A percentile compares a stretch with the other conserved stretches of the same genome.
phyloP scores from a whole-genome alignment of 2,329 filamentous ascomycete genomes.

The Colletotrichum sp. region DNA sequence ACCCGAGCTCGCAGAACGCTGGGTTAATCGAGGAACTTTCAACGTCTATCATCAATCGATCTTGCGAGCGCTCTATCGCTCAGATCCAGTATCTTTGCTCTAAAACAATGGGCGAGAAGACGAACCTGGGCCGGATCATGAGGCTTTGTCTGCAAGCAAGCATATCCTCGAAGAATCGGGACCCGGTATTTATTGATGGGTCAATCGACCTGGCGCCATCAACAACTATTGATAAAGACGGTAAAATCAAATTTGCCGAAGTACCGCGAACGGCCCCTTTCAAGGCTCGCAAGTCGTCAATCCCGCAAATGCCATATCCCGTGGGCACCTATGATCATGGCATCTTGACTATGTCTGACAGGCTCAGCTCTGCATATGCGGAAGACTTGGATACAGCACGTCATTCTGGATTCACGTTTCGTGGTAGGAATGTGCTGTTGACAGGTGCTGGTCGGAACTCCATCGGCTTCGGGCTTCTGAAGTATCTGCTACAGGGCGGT shows the following conservation, averaged over 20 bases:
- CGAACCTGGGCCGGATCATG: slow-evolving; percentile 58
- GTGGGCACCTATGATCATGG: neutral
- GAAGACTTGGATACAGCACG: slow-evolving; percentile 88
- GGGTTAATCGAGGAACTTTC: slow-evolving; percentile 57
- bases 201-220: neutral
- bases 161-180: neutral
- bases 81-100: slow-evolving; percentile 99
- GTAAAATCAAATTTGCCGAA: neutral
- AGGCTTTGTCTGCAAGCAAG: neutral
- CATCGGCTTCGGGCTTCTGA: slow-evolving; percentile 93
- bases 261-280: neutral
- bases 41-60: slow-evolving; percentile 99
- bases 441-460: slow-evolving; percentile 97
- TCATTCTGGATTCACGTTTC: slow-evolving; percentile 85
- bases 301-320: neutral
- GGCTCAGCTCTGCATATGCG: slow-evolving; percentile 69
- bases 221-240: neutral
- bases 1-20: neutral
- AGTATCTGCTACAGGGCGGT: slow-evolving; percentile 93
- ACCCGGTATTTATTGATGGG: neutral
- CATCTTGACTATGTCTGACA: slow-evolving; percentile 26
- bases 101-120: slow-evolving; percentile 94
- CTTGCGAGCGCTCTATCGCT: slow-evolving; percentile 90
- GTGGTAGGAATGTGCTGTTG: slow-evolving; percentile 95
- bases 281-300: neutral